Base-by-base conservation (phyloP, 2,329 filamentous ascomycete genomes). In the Colletotrichum sidae region DNA sequence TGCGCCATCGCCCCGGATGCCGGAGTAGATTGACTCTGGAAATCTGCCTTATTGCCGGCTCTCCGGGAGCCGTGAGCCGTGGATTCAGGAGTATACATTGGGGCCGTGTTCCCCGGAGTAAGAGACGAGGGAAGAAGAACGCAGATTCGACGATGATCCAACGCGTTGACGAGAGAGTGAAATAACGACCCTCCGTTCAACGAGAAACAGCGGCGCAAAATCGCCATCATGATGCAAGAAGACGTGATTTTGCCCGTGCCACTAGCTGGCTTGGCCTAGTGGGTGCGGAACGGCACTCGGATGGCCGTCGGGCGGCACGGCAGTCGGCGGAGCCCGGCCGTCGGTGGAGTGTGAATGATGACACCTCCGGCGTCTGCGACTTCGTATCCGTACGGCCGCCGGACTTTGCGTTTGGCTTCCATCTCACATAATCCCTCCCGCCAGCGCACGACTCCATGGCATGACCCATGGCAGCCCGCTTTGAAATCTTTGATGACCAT, bases 1-100 rank as follows among this genome's bases (percentile, higher is more conserved):
- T 67, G 67, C 67, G 64, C 60, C 64, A 64, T 67, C 64, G 55
- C 54, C 64, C 60, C 60, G 60, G 64, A 25, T n/a, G 59, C 59
- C 60, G 60, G 64, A 62, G 64, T 67, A 55, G 53, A 55, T 59
- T 63, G 54, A 25, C 37, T 41, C 38, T 33, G 44, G 47, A 62
- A 39, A 10, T n/a, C n/a, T 52, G 39, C 39, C 44, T 54, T 39
- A 25, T 35, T 38, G 33, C 62, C 62, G 62, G 62, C 25, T 52
- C 41, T 58, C 55, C 62, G 62, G 59, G 52, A 65, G 62, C 62
- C 62, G 62, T 52, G 39, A 65, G 52, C 52, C 58, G 62, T 47
- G 11, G 44, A 51, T 10, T 56, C 38, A 47, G 37, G 12, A 42
- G n/a, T 53, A 65, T 64, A 65, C 17, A 57, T 49, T 44, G 46